Conservation (phyloP, 2,329 filamentous ascomycete genomes). For the Colletotrichum godetiae region DNA sequence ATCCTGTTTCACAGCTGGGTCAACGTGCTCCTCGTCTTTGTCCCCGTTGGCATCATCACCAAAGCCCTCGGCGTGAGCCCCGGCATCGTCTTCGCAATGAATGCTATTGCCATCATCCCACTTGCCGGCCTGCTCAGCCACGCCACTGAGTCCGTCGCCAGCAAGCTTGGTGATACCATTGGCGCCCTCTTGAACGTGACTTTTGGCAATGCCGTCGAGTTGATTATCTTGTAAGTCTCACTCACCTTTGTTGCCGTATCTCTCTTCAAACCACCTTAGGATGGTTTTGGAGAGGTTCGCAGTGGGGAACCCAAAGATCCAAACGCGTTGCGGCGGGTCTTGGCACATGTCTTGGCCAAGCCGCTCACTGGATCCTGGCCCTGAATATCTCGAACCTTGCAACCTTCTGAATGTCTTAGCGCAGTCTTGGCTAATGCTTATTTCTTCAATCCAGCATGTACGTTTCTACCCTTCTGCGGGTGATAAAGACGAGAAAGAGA, state of each 20-base stretch:
- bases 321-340: slow-evolving; percentile 4
- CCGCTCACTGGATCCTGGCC: slow-evolving; percentile 28
- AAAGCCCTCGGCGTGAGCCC: slow-evolving; percentile 62
- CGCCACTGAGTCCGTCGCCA: slow-evolving; percentile 81
- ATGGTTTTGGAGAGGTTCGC: slow-evolving; percentile 3
- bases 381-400: slow-evolving; percentile 14
- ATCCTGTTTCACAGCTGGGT: slow-evolving; percentile 79
- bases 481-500: slow-evolving; percentile 42
- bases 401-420: slow-evolving; percentile 21
- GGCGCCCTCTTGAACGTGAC: slow-evolving; percentile 81
- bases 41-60: slow-evolving; percentile 79
- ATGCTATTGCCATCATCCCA: slow-evolving; percentile 80
- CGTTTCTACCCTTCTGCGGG: slow-evolving; percentile 52
- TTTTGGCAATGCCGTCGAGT: slow-evolving; percentile 82
- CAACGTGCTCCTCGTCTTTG: slow-evolving; percentile 81
- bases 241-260: background rate
- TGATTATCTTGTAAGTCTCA: slow-evolving; percentile 76
- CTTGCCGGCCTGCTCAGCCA: slow-evolving; percentile 78
- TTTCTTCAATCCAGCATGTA: slow-evolving; percentile 59
- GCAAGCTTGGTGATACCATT: slow-evolving; percentile 77
- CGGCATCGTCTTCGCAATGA: slow-evolving; percentile 77
- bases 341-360: slow-evolving; percentile 26
- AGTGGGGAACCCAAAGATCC: background rate
- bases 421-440: slow-evolving; percentile 28
- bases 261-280: background rate